A percentile compares a stretch with the other conserved stretches of the same genome.
Conservation (phyloP, 148 eudicot genomes). For the Cornus suecica region DNA sequence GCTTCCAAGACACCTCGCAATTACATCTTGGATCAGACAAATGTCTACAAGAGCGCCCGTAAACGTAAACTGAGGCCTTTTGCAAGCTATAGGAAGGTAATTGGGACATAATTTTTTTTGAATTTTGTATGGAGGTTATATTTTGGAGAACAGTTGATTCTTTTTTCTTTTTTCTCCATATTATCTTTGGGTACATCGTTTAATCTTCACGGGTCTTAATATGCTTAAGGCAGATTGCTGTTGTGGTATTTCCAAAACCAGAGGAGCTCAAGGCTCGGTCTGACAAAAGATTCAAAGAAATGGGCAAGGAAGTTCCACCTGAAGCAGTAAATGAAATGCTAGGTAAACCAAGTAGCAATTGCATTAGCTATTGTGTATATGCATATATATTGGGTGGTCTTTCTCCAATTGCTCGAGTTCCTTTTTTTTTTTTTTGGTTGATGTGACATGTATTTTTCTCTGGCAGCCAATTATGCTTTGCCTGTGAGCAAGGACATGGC, state of each 20-base stretch:
- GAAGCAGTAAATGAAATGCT: slow-evolving; percentile 46
- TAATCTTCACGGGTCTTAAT: neutral
- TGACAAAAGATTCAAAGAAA: slow-evolving; percentile 42
- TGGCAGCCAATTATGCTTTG: slow-evolving; percentile 47
- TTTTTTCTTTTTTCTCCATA: neutral
- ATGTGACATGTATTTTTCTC: neutral
- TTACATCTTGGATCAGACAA: slow-evolving; percentile 65
- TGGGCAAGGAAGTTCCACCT: slow-evolving; percentile 51
- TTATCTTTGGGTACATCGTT: neutral
- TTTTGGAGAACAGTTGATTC: neutral
- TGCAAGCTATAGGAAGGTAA: slow-evolving; percentile 48
- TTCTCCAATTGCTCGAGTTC: neutral
- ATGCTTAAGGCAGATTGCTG: slow-evolving; percentile 34
- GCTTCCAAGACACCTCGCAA: slow-evolving; percentile 55
- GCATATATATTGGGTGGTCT: too few species aligned
- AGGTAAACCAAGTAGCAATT: slow-evolving; percentile 23
- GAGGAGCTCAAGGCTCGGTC: slow-evolving; percentile 38
- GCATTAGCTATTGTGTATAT: neutral
- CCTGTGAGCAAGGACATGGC: slow-evolving; percentile 54
- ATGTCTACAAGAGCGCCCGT: slow-evolving; percentile 66
- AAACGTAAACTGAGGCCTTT: slow-evolving; percentile 61
- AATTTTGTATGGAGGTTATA: neutral
- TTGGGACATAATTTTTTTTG: neutral
- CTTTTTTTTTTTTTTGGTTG: neutral
- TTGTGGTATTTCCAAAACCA: slow-evolving; percentile 43